Base-by-base conservation (phyloP, 805 yeast genomes). In the Ogataea ramenticola region DNA sequence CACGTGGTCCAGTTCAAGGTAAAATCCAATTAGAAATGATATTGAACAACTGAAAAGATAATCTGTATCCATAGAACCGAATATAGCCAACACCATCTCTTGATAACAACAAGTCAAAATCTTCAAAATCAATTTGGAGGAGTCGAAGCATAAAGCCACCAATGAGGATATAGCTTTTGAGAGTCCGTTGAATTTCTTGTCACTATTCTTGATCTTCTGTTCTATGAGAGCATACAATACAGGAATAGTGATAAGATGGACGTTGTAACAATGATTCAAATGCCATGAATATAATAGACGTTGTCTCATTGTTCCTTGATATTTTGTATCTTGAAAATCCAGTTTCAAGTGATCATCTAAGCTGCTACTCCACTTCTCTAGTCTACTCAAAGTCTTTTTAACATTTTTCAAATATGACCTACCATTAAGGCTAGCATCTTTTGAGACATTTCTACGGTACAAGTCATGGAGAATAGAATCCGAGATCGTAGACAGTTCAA, bases 61-160 rank as follows among this genome's bases (percentile, higher is more conserved):
- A 44, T 58, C 61, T 29, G 55, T 45, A 44, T 58, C 62, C 57
- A 58, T 51, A 8, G 54, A 56, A 20, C 60, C 62, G 46, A 49
- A 56, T 3, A 49, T 40, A 3, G 61, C 62, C 21, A 58, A 35
- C 15, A 51, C 47, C 12, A 46, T 50, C 22, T 54, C 54, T 35
- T 52, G 48, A 42, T 45, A 47, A 38, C 56, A 51, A 7, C 49
- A 36, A 8, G 33, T 44, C n/a, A 52, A 36, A 10, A 54, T 49
- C 26, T 47, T 43, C 3, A 49, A 46, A 1, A 53, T 52, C 49
- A 52, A 46, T 34, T 55, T 57, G 2, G 61, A 60, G 3, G 61
- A 55, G 36, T 56, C 56, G 31, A 55, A 32, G 39, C 60, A 55
- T n/a, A 55, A 50, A 2, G 55, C 45, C 12, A 58, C 43, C 20